Conservation (phyloP, 352 stramenopile species). For the Pythium diclinum region DNA sequence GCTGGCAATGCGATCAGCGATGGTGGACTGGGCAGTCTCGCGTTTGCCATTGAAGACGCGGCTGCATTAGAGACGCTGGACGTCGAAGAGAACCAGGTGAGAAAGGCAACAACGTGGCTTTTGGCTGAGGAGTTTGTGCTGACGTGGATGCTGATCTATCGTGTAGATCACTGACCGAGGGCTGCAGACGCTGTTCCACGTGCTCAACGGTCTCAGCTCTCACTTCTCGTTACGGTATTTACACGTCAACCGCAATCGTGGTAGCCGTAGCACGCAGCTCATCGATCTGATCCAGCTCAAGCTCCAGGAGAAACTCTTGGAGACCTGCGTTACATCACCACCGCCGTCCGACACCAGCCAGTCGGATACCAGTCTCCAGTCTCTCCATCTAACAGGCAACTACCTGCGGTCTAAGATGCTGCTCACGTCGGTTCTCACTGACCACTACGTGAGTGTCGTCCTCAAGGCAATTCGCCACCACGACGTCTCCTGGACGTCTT, state of each 20-base stretch:
- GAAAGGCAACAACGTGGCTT: not conserved
- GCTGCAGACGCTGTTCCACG: constrained; percentile 35
- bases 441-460: constrained; percentile 31
- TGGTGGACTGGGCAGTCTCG: constrained; percentile 37
- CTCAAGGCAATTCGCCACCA: constrained; percentile 26
- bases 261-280: not conserved
- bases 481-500: constrained; percentile 16
- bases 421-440: constrained; percentile 34
- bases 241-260: constrained; percentile 33
- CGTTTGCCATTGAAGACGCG: constrained; percentile 43
- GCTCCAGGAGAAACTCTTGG: constrained; percentile 44
- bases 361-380: not conserved
- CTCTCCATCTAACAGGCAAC: constrained; percentile 23
- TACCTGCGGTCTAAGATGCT: constrained; percentile 27
- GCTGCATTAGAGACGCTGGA: constrained; percentile 39
- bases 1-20: constrained; percentile 45
- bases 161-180: constrained; percentile 38
- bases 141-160: not conserved
- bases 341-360: not conserved
- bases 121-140: not conserved
- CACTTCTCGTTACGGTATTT: constrained; percentile 42
- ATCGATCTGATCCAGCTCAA: constrained; percentile 29
- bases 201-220: constrained; percentile 28
- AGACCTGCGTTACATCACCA: constrained; percentile 27
- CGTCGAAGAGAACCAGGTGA: constrained; percentile 50